Evolutionary conservation across 169 alveolate species (phyloP), one percentile per base, ranked within the genome.

Genomic region (Plasmodium gonderi): DNA sequence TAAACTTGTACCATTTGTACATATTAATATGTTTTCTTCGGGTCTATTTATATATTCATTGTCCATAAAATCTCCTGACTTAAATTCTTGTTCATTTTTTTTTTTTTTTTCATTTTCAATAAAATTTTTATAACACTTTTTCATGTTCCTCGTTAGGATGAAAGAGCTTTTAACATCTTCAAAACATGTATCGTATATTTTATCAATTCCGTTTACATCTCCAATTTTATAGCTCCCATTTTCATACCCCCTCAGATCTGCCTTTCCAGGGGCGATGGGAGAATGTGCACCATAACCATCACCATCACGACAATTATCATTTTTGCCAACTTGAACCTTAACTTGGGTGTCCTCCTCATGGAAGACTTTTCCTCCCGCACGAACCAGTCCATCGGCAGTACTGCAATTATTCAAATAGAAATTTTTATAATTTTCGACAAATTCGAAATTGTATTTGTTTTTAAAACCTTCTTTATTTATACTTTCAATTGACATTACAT

Each of bases 101-200:
- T 82, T 82, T 47, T 23, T 68, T 23, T 79, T 79, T 49, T 79
- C 60, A 31, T 82, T 69, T 47, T 82, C 77, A 29, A 69, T 69
- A 29, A 47, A 82, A 47, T 69, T 31, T 44, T 69, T 82, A 69
- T 68, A 82, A 11, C 77, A 60, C 31, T 69, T 82, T 47, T 82
- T 82, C 92, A 82, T 82, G 20, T 82, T 69, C 60, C 23, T 69
- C 23, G 92, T 82, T 14, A 82, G 49, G 26, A 82, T 44, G 38
- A 69, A 69, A 9, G 92, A 82, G 26, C 20, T 69, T 20, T 82
- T 75, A 2, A 47, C 77, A 31, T 69, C 80, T 69, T 82, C 92
- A 12, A 82, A 20, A 75, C 51, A 69, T 0, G 92, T 45, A 3
- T 67, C 92, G 76, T 82, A 82, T 20, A 82, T 82, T 45, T 69